Evolutionary conservation across 768 basidiomycete genomes (phyloP), one percentile per base, ranked within the genome.

Genomic region (Multifurca ochricompacta): DNA sequence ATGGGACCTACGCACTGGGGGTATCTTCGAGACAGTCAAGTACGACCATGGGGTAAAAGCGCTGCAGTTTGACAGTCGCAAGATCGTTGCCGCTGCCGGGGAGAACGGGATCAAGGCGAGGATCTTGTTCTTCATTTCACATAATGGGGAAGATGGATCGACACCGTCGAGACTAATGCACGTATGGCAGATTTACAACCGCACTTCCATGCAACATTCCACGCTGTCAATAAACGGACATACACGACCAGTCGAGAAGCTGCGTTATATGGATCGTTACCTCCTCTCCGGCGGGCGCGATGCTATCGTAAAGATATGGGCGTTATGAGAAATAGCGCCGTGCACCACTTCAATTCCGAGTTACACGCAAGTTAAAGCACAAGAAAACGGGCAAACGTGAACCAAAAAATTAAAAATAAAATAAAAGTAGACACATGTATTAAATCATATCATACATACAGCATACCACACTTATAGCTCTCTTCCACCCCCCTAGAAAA

Each of bases 261-360:
- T 98, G 58, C 80, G 96, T 44, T 98, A 95, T 71, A 95, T 96
- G 85, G 96, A 98, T 69, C 83, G 87, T 44, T 99, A 96, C 70
- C 75, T 97, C 42, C 84, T 90, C 27, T 88, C 89, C 8, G 96
- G 96, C 31, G 92, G 85, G 46, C 80, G 87, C 48, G 96, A 98
- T 70, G 75, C 87, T 18, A 73, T 76, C 45, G 78, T 95, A 61
- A 96, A 94, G 73, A 84, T 95, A 59, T 97, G 94, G 94, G 91
- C 91, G 43, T 72, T 97, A 68, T 97, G 76, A 75, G 4, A 2
- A 5, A 4, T 19, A 19, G 9, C 21, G 18, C 21, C 40, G 11
- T 25, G 21, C 11, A 13, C 21, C 3, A 11, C 25, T 41, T 41
- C 14, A 21, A 19, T 25, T 41, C n/a, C n/a, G n/a, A n/a, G n/a